Evolutionary conservation across 768 basidiomycete genomes (phyloP).

Genomic region (Tylopilus sp.): DNA sequence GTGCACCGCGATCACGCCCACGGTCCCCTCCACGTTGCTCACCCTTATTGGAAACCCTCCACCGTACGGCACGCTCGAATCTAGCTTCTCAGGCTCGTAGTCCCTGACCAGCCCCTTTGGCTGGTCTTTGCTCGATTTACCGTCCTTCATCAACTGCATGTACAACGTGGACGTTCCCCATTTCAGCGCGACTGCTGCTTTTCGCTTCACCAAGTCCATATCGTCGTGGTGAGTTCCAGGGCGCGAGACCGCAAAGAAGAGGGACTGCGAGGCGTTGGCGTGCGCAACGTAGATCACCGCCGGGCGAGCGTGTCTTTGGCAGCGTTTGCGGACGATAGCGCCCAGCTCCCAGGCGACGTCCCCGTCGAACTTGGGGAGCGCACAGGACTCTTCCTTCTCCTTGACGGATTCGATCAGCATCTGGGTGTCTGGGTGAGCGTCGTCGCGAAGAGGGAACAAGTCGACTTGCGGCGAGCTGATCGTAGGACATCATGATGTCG

Average conservation of each 20-base stretch:
- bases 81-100: slow-evolving; percentile 24
- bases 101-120: too few relatives aligned
- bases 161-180: slow-evolving; percentile 30
- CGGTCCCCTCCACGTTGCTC: slow-evolving; percentile 31
- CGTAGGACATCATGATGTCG: too few relatives aligned
- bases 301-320: slow-evolving; percentile 17
- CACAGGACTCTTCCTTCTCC: too few relatives aligned
- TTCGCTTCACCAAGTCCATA: slow-evolving; percentile 34
- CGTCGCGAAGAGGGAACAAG: too few relatives aligned
- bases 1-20: slow-evolving; percentile 36
- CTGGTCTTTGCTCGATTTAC: too few relatives aligned
- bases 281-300: slow-evolving; percentile 29
- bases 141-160: slow-evolving; percentile 25
- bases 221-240: slow-evolving; percentile 32
- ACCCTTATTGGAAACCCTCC: slow-evolving; percentile 35
- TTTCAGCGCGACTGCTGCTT: slow-evolving; percentile 29
- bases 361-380: too few relatives aligned
- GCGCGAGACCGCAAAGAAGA: slow-evolving; percentile 29
- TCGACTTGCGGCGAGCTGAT: too few relatives aligned
- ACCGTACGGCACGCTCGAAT: slow-evolving; percentile 29
- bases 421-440: too few relatives aligned
- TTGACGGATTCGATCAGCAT: too few relatives aligned
- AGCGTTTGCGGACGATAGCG: slow-evolving; percentile 21
- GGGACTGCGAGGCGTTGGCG: slow-evolving; percentile 28
- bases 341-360: too few relatives aligned